Conservation (phyloP, 805 yeast species). For the Myxozyma monticola region DNA sequence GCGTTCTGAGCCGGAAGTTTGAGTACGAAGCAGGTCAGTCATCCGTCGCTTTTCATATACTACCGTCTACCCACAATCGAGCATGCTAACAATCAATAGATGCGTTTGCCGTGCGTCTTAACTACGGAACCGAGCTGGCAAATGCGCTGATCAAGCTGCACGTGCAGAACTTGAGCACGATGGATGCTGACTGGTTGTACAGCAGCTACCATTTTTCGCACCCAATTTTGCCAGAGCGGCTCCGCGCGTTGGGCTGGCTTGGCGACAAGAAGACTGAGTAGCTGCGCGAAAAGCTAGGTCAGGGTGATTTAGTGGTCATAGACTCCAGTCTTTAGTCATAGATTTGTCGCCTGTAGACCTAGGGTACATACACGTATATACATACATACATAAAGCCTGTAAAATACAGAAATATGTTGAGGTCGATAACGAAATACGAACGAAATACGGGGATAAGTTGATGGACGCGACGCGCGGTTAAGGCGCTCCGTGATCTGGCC, state of each 20-base stretch:
- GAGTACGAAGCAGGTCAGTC: conserved; percentile 93
- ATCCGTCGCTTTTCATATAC: background rate
- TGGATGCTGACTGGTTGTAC: conserved; percentile 87
- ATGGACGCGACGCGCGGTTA: too few relatives aligned
- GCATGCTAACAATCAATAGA: conserved; percentile 7
- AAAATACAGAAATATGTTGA: too few relatives aligned
- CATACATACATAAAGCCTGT: too few relatives aligned
- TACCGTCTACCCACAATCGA: background rate
- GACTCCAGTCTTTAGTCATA: too few relatives aligned
- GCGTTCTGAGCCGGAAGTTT: conserved; percentile 74
- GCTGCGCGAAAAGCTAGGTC: too few relatives aligned
- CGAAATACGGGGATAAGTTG: too few relatives aligned
- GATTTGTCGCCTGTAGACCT: too few relatives aligned
- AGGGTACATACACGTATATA: too few relatives aligned
- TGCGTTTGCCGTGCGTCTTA: conserved; percentile 62
- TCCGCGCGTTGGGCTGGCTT: conserved; percentile 60
- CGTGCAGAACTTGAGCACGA: conserved; percentile 77
- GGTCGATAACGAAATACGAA: too few relatives aligned
- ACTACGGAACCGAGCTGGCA: conserved; percentile 67
- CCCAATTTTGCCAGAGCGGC: conserved; percentile 88
- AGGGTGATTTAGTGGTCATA: too few relatives aligned
- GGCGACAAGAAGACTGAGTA: conserved; percentile 24
- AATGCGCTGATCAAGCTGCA: conserved; percentile 72
- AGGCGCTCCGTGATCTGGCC: too few relatives aligned
- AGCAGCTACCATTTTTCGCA: conserved; percentile 88